Percentiles rank a stretch among this genome's conserved stretches.
Evolutionary conservation across 768 basidiomycete genomes (phyloP).

Genomic region (Rhizopogon vinicolor): DNA sequence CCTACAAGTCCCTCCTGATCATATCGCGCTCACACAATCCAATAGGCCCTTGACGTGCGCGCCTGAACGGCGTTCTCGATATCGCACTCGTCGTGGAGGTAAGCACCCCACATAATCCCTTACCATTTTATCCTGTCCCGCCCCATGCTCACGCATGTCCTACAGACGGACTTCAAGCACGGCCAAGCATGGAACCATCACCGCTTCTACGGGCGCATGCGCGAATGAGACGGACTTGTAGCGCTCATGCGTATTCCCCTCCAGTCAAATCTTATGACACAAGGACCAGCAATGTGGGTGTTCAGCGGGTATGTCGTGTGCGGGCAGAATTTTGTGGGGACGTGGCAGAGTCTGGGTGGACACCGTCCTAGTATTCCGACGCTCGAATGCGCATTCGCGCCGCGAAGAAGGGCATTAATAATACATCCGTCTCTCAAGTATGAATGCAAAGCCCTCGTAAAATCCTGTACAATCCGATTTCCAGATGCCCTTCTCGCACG

Average conservation of each 20-base stretch:
- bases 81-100: conserved; percentile 61
- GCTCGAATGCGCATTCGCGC: conserved; percentile 61
- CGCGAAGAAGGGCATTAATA: conserved; percentile 19
- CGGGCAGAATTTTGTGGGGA: conserved; percentile 62
- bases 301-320: conserved; percentile 73
- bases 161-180: conserved; percentile 45
- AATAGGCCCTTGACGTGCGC: no score
- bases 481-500: no score
- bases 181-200: conserved; percentile 45
- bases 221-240: conserved; percentile 56
- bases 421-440: no score
- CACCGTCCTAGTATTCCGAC: conserved; percentile 39
- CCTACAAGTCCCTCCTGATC: no score
- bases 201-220: conserved; percentile 47
- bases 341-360: conserved; percentile 50
- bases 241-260: conserved; percentile 42
- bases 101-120: conserved; percentile 6
- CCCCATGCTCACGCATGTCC: background rate
- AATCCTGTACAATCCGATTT: no score
- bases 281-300: conserved; percentile 29
- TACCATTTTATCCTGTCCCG: background rate
- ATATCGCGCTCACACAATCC: no score
- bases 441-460: no score
- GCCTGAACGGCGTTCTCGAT: conserved; percentile 46
- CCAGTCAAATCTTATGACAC: background rate